phyloP scores from a whole-genome alignment of 2,329 filamentous ascomycete species.

The Pestalotiopsis sp. region DNA sequence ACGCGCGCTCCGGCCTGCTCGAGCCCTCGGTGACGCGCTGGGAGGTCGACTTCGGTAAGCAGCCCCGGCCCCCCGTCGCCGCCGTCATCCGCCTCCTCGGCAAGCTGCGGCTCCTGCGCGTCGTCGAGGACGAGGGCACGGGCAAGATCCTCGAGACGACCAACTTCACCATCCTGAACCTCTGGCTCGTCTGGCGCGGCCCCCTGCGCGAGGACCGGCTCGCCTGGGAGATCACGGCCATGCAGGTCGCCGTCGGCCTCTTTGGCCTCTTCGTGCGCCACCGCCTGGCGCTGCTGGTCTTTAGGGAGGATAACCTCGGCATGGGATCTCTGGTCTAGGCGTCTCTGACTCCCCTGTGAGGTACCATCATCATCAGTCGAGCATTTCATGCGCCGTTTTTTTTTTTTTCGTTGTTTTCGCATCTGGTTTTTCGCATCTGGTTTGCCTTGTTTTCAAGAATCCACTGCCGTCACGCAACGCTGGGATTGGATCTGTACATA shows the following conservation, averaged over 20 bases:
- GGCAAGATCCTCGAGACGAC: slow-evolving; percentile 77
- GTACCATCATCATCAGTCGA: neutral
- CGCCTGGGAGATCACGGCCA: slow-evolving; percentile 74
- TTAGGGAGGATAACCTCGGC: slow-evolving; percentile 82
- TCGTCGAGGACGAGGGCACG: slow-evolving; percentile 64
- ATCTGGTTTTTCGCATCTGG: neutral
- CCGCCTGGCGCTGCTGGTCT: slow-evolving; percentile 82
- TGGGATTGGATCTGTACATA: neutral
- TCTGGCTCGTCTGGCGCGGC: slow-evolving; percentile 95
- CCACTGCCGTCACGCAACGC: too few relatives aligned
- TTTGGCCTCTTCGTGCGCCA: slow-evolving; percentile 85
- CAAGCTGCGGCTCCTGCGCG: slow-evolving; percentile 66
- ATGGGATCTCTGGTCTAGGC: slow-evolving; percentile 32
- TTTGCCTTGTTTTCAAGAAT: neutral
- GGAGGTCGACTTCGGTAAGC: slow-evolving; percentile 56
- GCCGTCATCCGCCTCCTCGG: slow-evolving; percentile 69
- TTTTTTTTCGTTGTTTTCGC: neutral
- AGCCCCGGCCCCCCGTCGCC: slow-evolving; percentile 67
- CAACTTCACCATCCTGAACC: slow-evolving; percentile 91
- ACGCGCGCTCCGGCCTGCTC: slow-evolving; percentile 79
- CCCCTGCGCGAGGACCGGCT: slow-evolving; percentile 86
- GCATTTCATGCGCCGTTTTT: neutral
- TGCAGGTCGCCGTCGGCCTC: slow-evolving; percentile 79
- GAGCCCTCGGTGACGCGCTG: slow-evolving; percentile 86
- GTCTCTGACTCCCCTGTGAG: neutral